These are phyloP conservation scores for Capsicum baccatum DNA, from an alignment of 257 asterid species.

Conservation along the genomic window DNA sequence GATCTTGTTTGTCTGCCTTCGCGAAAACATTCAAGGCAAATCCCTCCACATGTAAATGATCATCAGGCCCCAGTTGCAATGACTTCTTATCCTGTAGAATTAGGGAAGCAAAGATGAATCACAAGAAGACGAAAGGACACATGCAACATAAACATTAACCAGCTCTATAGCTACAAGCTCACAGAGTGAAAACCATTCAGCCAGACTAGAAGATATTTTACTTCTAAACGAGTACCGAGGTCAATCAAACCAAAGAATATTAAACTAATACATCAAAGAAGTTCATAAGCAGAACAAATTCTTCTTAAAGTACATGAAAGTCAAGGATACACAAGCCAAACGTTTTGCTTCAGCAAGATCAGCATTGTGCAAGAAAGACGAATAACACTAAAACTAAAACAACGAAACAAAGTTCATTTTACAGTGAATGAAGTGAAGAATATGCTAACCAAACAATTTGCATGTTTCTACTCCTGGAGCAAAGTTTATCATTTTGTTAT, in stretches of 20 bases:
- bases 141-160: background rate
- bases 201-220: background rate
- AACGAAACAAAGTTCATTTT: background rate
- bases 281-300: background rate
- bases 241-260: background rate
- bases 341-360: background rate
- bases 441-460: background rate
- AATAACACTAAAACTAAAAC: background rate
- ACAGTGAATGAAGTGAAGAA: background rate
- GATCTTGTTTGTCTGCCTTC: conserved; percentile 96
- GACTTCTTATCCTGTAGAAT: conserved; percentile 86
- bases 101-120: background rate
- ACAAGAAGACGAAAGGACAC: background rate
- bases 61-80: conserved; percentile 79
- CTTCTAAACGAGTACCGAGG: background rate
- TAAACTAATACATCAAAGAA: background rate
- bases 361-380: background rate
- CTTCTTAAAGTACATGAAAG: background rate
- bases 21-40: conserved; percentile 86
- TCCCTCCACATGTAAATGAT: conserved; percentile 81
- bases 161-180: conserved; percentile 3
- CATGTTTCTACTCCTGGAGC: background rate
- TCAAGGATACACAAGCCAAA: background rate
- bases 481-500: background rate
- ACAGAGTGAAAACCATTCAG: background rate